Base-by-base conservation (phyloP, 78 protist genomes). In the Mastigamoeba balamuthi region DNA sequence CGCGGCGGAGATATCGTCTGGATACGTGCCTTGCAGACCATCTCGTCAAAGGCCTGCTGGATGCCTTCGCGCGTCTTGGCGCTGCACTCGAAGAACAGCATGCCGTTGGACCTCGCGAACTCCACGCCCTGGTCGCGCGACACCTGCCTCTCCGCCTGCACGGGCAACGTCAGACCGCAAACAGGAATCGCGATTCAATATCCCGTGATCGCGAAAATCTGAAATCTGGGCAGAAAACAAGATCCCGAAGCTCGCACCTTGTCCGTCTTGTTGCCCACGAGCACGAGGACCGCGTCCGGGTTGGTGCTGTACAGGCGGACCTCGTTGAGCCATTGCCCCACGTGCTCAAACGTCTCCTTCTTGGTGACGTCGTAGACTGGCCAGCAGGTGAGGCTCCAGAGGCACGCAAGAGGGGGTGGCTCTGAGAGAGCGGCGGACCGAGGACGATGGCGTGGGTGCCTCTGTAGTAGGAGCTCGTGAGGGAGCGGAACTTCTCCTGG, bases 401-500 rank as follows among this genome's bases (percentile, higher is more conserved):
- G 40, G 6, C 25, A 40, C 40, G 28, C 8, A 76, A 36, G 43
- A 10, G 40, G 29, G 3, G 48, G 69, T 3, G 6, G 40, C 6
- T 63, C 5, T 3, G 39, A 38, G 10, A 25, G 41, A 2, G 8
- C 41, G 29, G 74, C 79, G 29, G 76, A 80, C 82, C 80, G 41
- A 88, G 40, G 36, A 88, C 80, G 73, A 88, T 76, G 41, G 87
- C 92, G 40, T 88, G 92, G 72, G 90, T 88, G 17, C 88, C 88
- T 28, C 95, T 58, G 64, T 92, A 92, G 80, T 92, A 88, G 25
- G 86, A 41, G 52, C 81, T 74, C 29, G 86, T 88, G 3, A 88
- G 41, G 6, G 95, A 85, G 44, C 87, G 74, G 69, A 88, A 88
- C 39, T 90, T 81, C 29, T 86, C 95, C 75, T 88, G 92, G 38